phyloP scores from a whole-genome alignment of 2,329 filamentous ascomycete species.

The Pestalotiopsis sp. region DNA sequence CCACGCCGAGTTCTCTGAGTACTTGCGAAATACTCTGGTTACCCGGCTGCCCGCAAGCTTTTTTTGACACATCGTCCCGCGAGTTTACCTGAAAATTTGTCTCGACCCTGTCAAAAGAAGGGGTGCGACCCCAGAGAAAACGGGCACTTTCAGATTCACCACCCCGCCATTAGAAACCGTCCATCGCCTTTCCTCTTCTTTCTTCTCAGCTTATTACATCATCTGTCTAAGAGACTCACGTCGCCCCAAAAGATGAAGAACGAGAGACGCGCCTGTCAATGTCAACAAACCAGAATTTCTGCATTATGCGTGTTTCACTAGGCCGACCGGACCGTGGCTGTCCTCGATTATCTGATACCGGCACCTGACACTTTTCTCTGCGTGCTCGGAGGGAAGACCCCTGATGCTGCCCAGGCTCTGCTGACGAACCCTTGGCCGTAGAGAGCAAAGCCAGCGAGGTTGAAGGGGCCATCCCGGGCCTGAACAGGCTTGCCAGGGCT shows the following conservation, averaged over 20 bases:
- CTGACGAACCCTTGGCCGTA: neutral
- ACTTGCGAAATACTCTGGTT: too few species aligned
- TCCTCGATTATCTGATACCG: conserved; percentile 1
- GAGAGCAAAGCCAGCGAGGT: neutral
- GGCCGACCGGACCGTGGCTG: neutral
- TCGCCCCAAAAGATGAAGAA: neutral
- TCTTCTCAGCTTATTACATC: neutral
- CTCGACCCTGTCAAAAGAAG: neutral
- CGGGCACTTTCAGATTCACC: neutral
- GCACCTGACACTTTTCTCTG: neutral
- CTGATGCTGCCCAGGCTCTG: neutral
- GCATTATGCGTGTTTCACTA: conserved; percentile 4
- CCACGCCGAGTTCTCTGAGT: too few species aligned
- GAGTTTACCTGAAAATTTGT: neutral
- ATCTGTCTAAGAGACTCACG: neutral
- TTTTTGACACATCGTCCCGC: neutral
- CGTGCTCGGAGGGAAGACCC: neutral
- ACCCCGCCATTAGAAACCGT: neutral
- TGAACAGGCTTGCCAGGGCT: neutral
- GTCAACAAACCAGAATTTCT: neutral
- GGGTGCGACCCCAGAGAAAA: neutral
- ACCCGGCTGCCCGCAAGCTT: neutral
- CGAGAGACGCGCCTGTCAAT: neutral
- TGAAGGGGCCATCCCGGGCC: neutral
- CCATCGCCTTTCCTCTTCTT: neutral